Conservation (phyloP, 1,284 basidiomycete species). For the Ceratobasidium papillatum region DNA sequence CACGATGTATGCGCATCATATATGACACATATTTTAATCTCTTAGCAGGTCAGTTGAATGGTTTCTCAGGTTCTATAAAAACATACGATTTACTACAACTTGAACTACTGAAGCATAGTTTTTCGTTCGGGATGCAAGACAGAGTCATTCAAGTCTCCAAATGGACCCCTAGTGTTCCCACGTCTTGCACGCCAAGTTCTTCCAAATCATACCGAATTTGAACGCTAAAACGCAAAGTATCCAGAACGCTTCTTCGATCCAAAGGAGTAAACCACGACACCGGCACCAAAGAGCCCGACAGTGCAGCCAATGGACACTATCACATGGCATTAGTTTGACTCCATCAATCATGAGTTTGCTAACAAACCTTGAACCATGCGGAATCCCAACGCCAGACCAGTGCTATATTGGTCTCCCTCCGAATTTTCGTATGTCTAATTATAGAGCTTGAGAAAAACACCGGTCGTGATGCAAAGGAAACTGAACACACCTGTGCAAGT, state of each 20-base stretch:
- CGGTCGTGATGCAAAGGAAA: background rate
- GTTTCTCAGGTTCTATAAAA: background rate
- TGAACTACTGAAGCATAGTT: background rate
- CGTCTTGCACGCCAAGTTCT: background rate
- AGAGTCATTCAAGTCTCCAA: background rate
- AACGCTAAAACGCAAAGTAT: slow-evolving; percentile 75
- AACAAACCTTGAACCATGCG: slow-evolving; percentile 45
- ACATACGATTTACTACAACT: background rate
- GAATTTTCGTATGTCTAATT: slow-evolving; percentile 25
- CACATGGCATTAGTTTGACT: slow-evolving; percentile 49
- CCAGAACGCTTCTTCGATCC: slow-evolving; percentile 84
- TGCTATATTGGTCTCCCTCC: slow-evolving; percentile 45
- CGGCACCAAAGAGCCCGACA: slow-evolving; percentile 86
- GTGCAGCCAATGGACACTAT: slow-evolving; percentile 90
- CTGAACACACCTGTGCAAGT: slow-evolving; percentile 18
- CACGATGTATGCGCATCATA: background rate
- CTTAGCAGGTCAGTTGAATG: background rate
- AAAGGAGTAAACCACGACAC: slow-evolving; percentile 86
- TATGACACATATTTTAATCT: too few relatives aligned
- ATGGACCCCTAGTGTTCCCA: slow-evolving; percentile 12
- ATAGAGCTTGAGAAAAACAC: background rate
- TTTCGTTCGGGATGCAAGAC: too few relatives aligned
- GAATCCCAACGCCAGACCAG: slow-evolving; percentile 55
- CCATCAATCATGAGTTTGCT: background rate
- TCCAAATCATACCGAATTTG: background rate